Evolutionary conservation across 2,329 filamentous ascomycete genomes (phyloP).

Genomic region (Epichloe hybrida): DNA sequence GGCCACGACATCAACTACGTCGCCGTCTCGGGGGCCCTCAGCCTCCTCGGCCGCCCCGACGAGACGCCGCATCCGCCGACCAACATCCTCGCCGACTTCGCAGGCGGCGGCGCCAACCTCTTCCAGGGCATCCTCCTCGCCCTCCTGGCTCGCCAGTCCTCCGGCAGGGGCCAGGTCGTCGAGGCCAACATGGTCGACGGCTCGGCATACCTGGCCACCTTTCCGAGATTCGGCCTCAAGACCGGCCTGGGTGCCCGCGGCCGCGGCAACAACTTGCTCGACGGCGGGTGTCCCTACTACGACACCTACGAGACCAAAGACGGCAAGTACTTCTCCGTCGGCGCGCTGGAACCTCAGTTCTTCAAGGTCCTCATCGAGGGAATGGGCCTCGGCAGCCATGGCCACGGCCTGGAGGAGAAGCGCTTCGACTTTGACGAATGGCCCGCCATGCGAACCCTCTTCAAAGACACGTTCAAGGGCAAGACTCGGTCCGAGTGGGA

Average conservation of each 20-base stretch:
- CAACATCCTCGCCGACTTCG: slow-evolving; percentile 85
- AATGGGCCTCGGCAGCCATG: slow-evolving; percentile 41
- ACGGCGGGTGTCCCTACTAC: slow-evolving; percentile 80
- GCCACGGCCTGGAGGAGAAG: slow-evolving; percentile 34
- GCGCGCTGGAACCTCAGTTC: slow-evolving; percentile 80
- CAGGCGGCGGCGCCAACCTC: slow-evolving; percentile 70
- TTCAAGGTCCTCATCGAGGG: slow-evolving; percentile 55
- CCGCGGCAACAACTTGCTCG: slow-evolving; percentile 65
- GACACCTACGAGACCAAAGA: slow-evolving; percentile 79
- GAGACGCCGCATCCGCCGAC: slow-evolving; percentile 64
- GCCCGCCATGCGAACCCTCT: slow-evolving; percentile 48
- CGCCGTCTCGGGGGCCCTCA: slow-evolving; percentile 73
- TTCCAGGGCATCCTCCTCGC: slow-evolving; percentile 76
- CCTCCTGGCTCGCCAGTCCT: slow-evolving; percentile 48
- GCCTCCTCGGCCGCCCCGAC: slow-evolving; percentile 56
- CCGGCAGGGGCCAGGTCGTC: slow-evolving; percentile 70
- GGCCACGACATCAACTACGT: slow-evolving; percentile 97
- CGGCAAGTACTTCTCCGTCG: slow-evolving; percentile 71
- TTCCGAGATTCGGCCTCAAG: slow-evolving; percentile 56
- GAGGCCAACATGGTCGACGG: slow-evolving; percentile 98
- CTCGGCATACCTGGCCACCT: slow-evolving; percentile 61
- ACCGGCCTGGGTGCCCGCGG: slow-evolving; percentile 46
- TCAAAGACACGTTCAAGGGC: slow-evolving; percentile 50
- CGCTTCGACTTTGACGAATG: slow-evolving; percentile 51
- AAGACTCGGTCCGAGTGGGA: slow-evolving; percentile 76